Evolutionary conservation across 192 early-diverging fungal genomes (phyloP).

Genomic region (Rhizoclosmatium sp.): DNA sequence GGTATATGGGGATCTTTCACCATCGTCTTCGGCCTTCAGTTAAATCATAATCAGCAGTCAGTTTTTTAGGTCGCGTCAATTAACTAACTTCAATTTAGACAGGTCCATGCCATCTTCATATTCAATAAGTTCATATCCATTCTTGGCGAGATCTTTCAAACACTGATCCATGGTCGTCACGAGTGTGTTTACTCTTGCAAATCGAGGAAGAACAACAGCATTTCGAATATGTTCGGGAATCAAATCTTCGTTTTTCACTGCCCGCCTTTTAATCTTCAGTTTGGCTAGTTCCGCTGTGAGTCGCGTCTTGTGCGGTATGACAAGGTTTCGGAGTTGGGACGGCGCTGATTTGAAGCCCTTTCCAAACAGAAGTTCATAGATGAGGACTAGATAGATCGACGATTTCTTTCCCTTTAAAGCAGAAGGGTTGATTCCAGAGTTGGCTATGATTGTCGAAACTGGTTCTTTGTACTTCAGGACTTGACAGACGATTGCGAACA

Average conservation of each 20-base stretch:
- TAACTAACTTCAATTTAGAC: conserved; percentile 10
- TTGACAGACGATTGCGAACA: conserved; percentile 35
- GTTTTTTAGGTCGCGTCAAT: not conserved
- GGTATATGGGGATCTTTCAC: conserved; percentile 76
- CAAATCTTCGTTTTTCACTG: conserved; percentile 73
- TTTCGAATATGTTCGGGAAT: conserved; percentile 63
- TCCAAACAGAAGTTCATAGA: conserved; percentile 88
- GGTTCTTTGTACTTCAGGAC: conserved; percentile 27
- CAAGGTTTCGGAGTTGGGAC: conserved; percentile 66
- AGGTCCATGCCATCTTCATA: conserved; percentile 17
- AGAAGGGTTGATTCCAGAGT: conserved; percentile 5
- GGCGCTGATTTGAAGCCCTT: conserved; percentile 65
- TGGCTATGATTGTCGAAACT: conserved; percentile 7
- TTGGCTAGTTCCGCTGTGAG: conserved; percentile 81
- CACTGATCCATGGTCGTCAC: conserved; percentile 74
- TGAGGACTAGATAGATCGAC: conserved; percentile 57
- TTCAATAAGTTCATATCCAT: conserved; percentile 64
- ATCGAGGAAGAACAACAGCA: conserved; percentile 77
- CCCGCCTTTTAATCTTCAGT: conserved; percentile 74
- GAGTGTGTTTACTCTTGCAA: conserved; percentile 89
- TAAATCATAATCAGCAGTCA: conserved; percentile 3
- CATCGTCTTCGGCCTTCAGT: conserved; percentile 44
- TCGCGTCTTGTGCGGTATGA: conserved; percentile 71
- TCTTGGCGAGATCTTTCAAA: conserved; percentile 63
- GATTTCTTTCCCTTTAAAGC: conserved; percentile 25